A percentile compares a stretch with the other conserved stretches of the same genome.
Conservation (phyloP, 202 grass and related monocot species). For the Cymbopogon flexuosus region DNA sequence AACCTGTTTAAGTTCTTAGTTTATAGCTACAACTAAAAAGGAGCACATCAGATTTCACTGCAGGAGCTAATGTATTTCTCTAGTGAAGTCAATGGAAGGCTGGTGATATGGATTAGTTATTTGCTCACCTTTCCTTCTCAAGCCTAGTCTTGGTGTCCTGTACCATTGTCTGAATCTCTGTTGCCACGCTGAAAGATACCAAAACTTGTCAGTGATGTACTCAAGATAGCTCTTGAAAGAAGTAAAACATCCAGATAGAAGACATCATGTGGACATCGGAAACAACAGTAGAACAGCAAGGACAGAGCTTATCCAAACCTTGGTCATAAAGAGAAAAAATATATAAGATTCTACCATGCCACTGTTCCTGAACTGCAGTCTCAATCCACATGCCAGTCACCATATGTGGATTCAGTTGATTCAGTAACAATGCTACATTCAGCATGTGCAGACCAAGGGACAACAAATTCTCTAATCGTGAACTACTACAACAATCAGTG, state of each 20-base stretch:
- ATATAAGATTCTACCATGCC: not conserved
- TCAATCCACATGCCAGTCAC: not conserved
- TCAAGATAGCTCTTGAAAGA: not conserved
- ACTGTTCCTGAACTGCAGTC: not conserved
- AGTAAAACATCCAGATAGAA: conserved; percentile 1
- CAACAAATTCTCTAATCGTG: not conserved
- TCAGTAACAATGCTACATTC: not conserved
- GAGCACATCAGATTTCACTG: not conserved
- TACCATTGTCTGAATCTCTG: conserved; percentile 55
- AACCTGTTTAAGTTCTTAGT: conserved; percentile 2
- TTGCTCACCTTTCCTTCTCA: conserved; percentile 69
- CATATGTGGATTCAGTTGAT: not conserved
- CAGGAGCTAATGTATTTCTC: not conserved
- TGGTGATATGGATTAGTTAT: conserved; percentile 11
- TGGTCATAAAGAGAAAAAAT: not conserved
- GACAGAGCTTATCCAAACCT: not conserved
- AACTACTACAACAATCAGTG: not conserved
- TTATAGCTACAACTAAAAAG: not conserved
- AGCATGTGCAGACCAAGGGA: not conserved
- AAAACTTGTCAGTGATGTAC: conserved; percentile 8
- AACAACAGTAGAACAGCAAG: not conserved
- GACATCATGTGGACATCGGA: not conserved
- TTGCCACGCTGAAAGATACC: conserved; percentile 55
- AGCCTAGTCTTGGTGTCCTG: conserved; percentile 61
- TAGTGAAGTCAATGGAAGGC: conserved; percentile 3